Percentiles rank a stretch among this genome's conserved stretches.
Conservation (phyloP, 179 eudicot species). For the Pouteria campechiana region DNA sequence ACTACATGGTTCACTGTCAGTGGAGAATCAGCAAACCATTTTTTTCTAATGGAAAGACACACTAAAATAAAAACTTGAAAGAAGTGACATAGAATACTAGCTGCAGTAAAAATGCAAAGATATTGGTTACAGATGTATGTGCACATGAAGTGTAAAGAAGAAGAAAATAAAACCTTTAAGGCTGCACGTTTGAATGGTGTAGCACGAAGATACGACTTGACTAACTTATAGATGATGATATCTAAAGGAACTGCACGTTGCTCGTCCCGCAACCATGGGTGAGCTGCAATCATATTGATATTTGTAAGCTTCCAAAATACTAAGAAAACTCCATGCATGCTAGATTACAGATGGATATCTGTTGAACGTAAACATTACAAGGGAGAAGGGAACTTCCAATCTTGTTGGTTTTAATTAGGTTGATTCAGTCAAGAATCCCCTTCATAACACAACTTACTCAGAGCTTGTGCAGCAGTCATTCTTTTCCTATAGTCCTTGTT, state of each 20-base stretch:
- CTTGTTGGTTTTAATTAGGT: no score
- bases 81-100: no score
- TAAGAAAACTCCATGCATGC: background rate
- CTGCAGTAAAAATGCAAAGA: no score
- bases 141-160: background rate
- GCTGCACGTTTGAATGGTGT: constrained; percentile 79
- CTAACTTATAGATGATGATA: constrained; percentile 48
- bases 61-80: no score
- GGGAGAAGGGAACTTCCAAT: no score
- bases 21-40: no score
- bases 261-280: constrained; percentile 79
- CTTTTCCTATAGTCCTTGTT: constrained; percentile 92
- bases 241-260: constrained; percentile 55
- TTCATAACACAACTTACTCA: constrained; percentile 56
- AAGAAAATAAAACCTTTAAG: constrained; percentile 71
- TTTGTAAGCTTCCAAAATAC: constrained; percentile 1
- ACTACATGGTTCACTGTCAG: no score
- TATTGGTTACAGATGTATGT: background rate
- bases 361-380: no score
- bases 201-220: constrained; percentile 58
- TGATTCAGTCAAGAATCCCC: no score
- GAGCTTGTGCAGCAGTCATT: constrained; percentile 90
- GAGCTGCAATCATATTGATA: constrained; percentile 45
- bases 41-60: no score
- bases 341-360: no score